phyloP scores from a whole-genome alignment of 352 stramenopile genomes.

The Phytophthora agathidicida region DNA sequence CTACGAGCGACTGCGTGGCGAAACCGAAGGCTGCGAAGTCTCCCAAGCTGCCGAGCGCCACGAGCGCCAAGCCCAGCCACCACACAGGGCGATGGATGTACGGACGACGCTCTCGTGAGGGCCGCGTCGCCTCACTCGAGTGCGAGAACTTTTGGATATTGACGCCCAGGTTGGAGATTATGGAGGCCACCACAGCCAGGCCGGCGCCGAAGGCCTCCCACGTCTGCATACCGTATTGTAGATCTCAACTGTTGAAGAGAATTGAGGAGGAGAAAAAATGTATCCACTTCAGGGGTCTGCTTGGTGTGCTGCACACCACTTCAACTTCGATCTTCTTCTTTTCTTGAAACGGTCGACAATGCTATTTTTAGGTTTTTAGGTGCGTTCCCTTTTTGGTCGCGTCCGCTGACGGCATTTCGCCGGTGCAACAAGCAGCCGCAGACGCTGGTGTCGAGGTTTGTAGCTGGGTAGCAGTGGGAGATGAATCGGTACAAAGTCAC shows the following conservation, averaged over 20 bases:
- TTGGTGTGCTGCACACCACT: conserved; percentile 15
- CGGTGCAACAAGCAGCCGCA: conserved; percentile 22
- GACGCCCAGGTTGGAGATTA: conserved; percentile 90
- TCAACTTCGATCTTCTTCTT: conserved; percentile 4
- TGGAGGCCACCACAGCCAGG: conserved; percentile 78
- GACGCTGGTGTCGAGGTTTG: neutral
- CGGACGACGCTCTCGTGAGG: conserved; percentile 54
- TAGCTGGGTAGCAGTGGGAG: neutral
- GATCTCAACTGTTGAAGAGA: too few relatives aligned
- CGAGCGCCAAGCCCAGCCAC: conserved; percentile 83
- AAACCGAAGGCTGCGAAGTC: conserved; percentile 92
- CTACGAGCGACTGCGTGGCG: conserved; percentile 89
- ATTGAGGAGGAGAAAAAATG: too few relatives aligned
- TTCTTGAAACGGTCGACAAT: conserved; percentile 25
- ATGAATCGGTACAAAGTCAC: conserved; percentile 97
- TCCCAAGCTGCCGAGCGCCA: conserved; percentile 82
- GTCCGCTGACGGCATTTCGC: conserved; percentile 21
- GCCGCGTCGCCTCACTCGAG: conserved; percentile 52
- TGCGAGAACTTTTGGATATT: conserved; percentile 93
- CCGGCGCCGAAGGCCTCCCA: conserved; percentile 84
- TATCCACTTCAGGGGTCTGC: neutral
- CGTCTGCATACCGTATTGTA: conserved; percentile 59
- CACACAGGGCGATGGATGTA: conserved; percentile 90
- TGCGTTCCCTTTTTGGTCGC: conserved; percentile 15
- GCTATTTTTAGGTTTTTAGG: conserved; percentile 25